Base-by-base conservation (phyloP, 2,329 filamentous ascomycete species). In the Cladosporium cucumerinum region DNA sequence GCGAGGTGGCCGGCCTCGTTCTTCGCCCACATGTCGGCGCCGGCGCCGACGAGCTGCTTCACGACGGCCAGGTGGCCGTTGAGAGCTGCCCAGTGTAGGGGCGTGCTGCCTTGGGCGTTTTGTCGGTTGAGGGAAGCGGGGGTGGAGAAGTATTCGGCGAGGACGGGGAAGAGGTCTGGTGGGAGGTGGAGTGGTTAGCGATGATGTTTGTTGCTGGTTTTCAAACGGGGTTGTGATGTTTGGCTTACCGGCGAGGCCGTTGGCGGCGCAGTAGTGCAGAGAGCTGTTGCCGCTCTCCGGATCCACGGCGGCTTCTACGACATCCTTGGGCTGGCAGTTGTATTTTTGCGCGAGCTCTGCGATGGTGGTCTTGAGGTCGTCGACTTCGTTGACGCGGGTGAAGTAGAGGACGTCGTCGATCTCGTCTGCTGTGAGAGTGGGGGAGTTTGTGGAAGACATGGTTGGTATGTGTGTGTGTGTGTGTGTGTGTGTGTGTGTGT, bases 401-500 rank as follows among this genome's bases (percentile, higher is more conserved):
- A 92, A 87, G 81, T 97, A 97, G 70, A 98, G 86, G 69, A 98
- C 85, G 78, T 98, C 94, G 76, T 97, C 93, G 72, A 96, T 89
- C 77, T 93, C 87, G 61, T 97, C 93, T 75, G 90, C 88, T 58
- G 86, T 85, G 57, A 94, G 81, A 70, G 62, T 69, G 65, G 67
- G 64, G 10, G 55, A n/a, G 28, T 36, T 39, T 21, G 32, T 30
- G 48, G 54, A 57, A 32, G 60, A 43, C 65, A 66, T 67, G 39
- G 11, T 64, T 48, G 61, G 14, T 18, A 12, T 55, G 18, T 54
- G 18, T 23, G 43, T 14, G 34, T 14, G 34, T 36, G 25, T 49
- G 11, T 49, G 46, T 25, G 46, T 26, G 25, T 51, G n/a, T 54
- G 18, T 54, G 18, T 23, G 43, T n/a, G n/a, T n/a, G n/a, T n/a